Evolutionary conservation across 352 stramenopile genomes (phyloP).

Genomic region (Discostella stelligera): DNA sequence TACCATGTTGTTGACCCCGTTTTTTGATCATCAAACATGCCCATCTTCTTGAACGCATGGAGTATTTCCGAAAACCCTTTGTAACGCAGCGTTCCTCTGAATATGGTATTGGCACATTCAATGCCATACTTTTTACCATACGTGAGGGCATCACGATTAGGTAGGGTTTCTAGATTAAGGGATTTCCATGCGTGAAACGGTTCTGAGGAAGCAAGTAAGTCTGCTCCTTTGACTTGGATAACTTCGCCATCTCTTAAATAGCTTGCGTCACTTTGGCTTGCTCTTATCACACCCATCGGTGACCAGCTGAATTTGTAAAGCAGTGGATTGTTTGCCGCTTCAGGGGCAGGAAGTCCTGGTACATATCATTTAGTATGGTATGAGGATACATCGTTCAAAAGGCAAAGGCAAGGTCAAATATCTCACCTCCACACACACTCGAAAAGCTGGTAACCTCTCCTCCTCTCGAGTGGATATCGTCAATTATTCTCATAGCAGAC

Average conservation of each 20-base stretch:
- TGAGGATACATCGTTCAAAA: not conserved
- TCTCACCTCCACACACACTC: conserved; percentile 89
- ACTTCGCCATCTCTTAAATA: conserved; percentile 87
- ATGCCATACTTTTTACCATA: conserved; percentile 95
- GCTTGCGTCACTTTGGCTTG: conserved; percentile 88
- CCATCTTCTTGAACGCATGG: conserved; percentile 88
- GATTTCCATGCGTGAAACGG: conserved; percentile 86
- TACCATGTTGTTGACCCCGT: conserved; percentile 83
- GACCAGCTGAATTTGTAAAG: conserved; percentile 98
- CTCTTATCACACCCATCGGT: conserved; percentile 91
- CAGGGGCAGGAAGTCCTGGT: conserved; percentile 85
- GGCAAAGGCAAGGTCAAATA: not conserved
- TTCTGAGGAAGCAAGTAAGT: conserved; percentile 87
- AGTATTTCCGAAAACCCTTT: conserved; percentile 89
- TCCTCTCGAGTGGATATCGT: conserved; percentile 89
- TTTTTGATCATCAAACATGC: conserved; percentile 85
- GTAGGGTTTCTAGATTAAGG: conserved; percentile 92
- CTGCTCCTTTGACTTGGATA: conserved; percentile 86
- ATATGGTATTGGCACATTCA: conserved; percentile 87
- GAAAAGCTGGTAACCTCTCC: conserved; percentile 90
- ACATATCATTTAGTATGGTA: not conserved
- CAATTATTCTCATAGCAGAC: conserved; percentile 95
- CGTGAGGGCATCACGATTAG: conserved; percentile 91
- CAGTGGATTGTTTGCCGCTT: conserved; percentile 93
- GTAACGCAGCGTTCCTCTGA: conserved; percentile 93